Conservation (phyloP, 1,284 basidiomycete species). For the Cutaneotrichosporon sp. region DNA sequence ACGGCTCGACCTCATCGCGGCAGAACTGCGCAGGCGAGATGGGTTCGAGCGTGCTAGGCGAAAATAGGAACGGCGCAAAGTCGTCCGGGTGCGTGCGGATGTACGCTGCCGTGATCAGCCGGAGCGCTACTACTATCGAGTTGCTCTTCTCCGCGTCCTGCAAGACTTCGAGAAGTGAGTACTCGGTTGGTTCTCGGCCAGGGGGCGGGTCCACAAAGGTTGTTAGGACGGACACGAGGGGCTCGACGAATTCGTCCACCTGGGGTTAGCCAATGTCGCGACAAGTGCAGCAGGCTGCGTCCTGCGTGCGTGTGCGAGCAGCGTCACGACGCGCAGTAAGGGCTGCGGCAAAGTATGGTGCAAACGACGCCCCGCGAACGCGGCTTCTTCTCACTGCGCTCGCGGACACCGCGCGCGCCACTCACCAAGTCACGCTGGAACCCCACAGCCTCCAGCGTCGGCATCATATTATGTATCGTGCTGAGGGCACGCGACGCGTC, state of each 20-base stretch:
- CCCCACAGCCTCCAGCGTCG: constrained; percentile 57
- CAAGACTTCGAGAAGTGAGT: constrained; percentile 34
- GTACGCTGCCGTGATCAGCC: constrained; percentile 73
- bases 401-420: not conserved
- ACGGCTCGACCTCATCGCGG: constrained; percentile 67
- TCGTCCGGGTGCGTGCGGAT: constrained; percentile 62
- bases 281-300: no score
- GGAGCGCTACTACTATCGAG: constrained; percentile 52
- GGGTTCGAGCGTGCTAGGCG: constrained; percentile 61
- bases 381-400: no score
- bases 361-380: no score
- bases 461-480: constrained; percentile 54
- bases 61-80: constrained; percentile 68
- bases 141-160: constrained; percentile 44
- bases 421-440: constrained; percentile 58
- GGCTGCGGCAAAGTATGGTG: no score
- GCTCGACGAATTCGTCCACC: constrained; percentile 43
- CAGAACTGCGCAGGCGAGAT: constrained; percentile 65
- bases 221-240: constrained; percentile 31
- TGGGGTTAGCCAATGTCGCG: constrained; percentile 13
- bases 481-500: constrained; percentile 56
- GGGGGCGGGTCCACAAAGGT: constrained; percentile 28
- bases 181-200: constrained; percentile 46
- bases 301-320: no score
- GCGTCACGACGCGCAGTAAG: no score